Evolutionary conservation across 1,284 basidiomycete species (phyloP).

Genomic region (Apiotrichum brassicae): DNA sequence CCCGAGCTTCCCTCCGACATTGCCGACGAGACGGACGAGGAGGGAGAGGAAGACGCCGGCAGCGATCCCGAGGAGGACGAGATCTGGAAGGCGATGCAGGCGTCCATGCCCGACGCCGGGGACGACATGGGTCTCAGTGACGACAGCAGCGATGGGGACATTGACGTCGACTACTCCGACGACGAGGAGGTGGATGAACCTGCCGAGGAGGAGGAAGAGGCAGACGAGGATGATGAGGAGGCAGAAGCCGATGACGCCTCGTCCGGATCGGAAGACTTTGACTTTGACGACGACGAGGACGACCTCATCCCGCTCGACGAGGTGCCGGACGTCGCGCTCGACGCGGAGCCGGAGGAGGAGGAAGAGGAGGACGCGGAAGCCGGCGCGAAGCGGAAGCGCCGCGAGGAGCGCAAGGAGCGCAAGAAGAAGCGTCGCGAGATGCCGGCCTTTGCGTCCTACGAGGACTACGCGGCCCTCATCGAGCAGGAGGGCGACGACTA

Average conservation of each 20-base stretch:
- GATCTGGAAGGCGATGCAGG: conserved; percentile 88
- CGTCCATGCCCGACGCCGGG: conserved; percentile 58
- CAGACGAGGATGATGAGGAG: conserved; percentile 31
- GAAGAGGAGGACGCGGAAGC: conserved; percentile 52
- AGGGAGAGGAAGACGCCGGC: conserved; percentile 31
- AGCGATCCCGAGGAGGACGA: conserved; percentile 58
- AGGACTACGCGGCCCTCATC: conserved; percentile 90
- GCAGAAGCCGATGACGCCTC: conserved; percentile 20
- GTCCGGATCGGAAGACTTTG: conserved; percentile 16
- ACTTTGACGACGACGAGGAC: conserved; percentile 46
- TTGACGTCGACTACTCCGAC: conserved; percentile 52
- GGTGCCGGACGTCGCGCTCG: conserved; percentile 45
- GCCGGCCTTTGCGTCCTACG: conserved; percentile 88
- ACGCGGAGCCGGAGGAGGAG: conserved; percentile 35
- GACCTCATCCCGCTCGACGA: conserved; percentile 45
- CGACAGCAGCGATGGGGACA: conserved; percentile 52
- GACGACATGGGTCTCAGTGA: conserved; percentile 59
- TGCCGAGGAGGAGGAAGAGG: conserved; percentile 28
- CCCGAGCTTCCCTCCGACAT: conserved; percentile 8
- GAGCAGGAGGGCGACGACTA: conserved; percentile 69
- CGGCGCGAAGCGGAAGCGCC: conserved; percentile 50
- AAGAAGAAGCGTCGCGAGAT: conserved; percentile 65
- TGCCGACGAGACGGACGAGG: conserved; percentile 27
- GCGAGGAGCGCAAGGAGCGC: conserved; percentile 49
- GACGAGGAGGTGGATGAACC: conserved; percentile 51